Evolutionary conservation across 805 yeast species (phyloP), one percentile per base, ranked within the genome.

Genomic region (Kodamaea laetipori): DNA sequence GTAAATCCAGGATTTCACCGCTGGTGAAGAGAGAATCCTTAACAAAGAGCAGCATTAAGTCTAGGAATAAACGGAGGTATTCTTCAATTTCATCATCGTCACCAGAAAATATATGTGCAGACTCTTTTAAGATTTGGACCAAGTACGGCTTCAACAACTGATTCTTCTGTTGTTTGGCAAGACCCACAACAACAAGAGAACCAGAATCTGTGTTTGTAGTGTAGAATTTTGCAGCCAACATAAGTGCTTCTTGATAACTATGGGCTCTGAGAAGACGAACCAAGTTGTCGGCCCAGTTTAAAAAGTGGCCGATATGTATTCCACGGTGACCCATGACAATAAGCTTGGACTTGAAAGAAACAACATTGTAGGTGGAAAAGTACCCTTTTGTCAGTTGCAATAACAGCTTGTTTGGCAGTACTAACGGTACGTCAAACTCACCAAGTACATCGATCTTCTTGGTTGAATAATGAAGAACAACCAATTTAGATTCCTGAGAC

Each of bases 251-350:
- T 43, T 81, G 83, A 16, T 74, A 58, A 1, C 76, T 79, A 1
- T 62, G 51, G 4, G 15, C 34, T 8, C 76, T 66, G 37, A 88
- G 66, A 9, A 77, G 55, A 5, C 62, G 67, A 45, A 77, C 58
- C 1, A 86, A 59, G 19, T 71, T 66, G 50, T 85, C 90, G 0
- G 84, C 87, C 96, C 90, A 88, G 51, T 75, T 80, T 2, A 80
- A 67, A 11, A 80, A 61, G 17, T 79, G 68, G 0, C 90, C 95
- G 2, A 82, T 71, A 4, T 65, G 74, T 0, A 88, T 30, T 26
- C 33, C 32, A 3, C 32, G 16, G 5, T 12, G 17, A 12, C 34
- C 30, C 4, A 36, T 24, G 5, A 41, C 27, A 5, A 35, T 27
- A n/a, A 41, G 45, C 13, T 28, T 41, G 5, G 45, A 35, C 26